These are phyloP conservation scores for Coniochaeta sp. DNA, from an alignment of 2,329 filamentous ascomycete genomes.

Conservation along the genomic window DNA sequence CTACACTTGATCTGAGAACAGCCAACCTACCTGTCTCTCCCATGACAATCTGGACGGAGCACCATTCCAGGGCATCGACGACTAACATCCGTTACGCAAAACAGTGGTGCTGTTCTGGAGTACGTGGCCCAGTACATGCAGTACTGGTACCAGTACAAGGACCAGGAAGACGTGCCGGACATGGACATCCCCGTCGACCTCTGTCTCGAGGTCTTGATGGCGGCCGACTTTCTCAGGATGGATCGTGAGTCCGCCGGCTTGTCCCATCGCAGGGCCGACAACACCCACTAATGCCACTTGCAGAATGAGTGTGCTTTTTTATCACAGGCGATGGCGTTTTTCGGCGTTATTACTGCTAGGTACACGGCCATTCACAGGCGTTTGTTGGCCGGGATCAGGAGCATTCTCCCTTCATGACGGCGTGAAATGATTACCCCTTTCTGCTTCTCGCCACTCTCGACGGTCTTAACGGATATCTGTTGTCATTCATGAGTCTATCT, in stretches of 20 bases:
- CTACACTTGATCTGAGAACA: constrained; percentile 60
- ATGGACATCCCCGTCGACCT: constrained; percentile 76
- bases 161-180: constrained; percentile 67
- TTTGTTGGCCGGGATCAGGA: background rate
- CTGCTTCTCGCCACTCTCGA: background rate
- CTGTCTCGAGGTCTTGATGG: constrained; percentile 70
- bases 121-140: constrained; percentile 80
- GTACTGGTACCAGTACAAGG: constrained; percentile 69
- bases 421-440: background rate
- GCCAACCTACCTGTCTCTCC: constrained; percentile 2
- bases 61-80: background rate
- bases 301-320: constrained; percentile 6
- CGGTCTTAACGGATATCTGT: too few relatives aligned
- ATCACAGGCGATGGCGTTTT: background rate
- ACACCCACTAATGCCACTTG: background rate
- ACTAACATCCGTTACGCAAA: constrained; percentile 4
- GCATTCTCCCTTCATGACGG: background rate
- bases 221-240: constrained; percentile 68
- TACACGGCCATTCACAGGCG: background rate
- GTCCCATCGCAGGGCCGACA: background rate
- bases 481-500: background rate
- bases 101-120: constrained; percentile 66
- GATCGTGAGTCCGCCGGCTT: constrained; percentile 41
- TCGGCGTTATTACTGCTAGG: background rate
- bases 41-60: background rate